Base-by-base conservation (phyloP, 768 basidiomycete genomes). In the Crassisporium funariophilum region DNA sequence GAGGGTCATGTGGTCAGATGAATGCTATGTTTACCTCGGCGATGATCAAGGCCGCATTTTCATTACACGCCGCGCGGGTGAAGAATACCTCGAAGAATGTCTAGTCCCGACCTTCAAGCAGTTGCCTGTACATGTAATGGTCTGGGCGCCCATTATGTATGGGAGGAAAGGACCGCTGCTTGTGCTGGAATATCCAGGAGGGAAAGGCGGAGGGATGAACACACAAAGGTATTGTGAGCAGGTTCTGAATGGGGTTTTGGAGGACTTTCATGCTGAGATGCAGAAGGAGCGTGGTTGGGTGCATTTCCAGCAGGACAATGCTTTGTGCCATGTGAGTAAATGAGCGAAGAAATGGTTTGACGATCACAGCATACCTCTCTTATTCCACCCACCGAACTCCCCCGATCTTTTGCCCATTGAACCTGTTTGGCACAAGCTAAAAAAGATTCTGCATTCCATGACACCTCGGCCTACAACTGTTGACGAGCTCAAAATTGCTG, bases 341-440 rank as follows among this genome's bases (percentile, higher is more conserved):
- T 21, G 21, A 16, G 57, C 59, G 17, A 44, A 48, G 50, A 37
- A 36, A 16, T 69, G 62, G 59, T 45, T 63, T 21, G 20, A 33
- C 4, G 21, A 51, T 19, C 40, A 60, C 47, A 10, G 33, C 16
- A 54, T 67, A 24, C 40, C 48, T 13, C 40, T 58, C 19, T 56
- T 67, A 36, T 29, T 19, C 20, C 64, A 65, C 43, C 65, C 64
- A 6, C 46, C 62, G 23, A 42, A 34, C 43, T 68, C 64, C 8
- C 68, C 65, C 5, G 60, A 70, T 53, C 38, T 68, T 41, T 58
- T 47, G 20, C 64, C 66, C 47, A 68, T 64, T 64, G 63, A 68
- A 53, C 53, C 49, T 13, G 23, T 66, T 7, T 68, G 66, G 66
- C 54, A 56, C n/a, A 46, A 54, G 37, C 58, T 67, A 25, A 67